Evolutionary conservation across 306 rosid species (phyloP).

Genomic region (Pyrus pyrifolia): DNA sequence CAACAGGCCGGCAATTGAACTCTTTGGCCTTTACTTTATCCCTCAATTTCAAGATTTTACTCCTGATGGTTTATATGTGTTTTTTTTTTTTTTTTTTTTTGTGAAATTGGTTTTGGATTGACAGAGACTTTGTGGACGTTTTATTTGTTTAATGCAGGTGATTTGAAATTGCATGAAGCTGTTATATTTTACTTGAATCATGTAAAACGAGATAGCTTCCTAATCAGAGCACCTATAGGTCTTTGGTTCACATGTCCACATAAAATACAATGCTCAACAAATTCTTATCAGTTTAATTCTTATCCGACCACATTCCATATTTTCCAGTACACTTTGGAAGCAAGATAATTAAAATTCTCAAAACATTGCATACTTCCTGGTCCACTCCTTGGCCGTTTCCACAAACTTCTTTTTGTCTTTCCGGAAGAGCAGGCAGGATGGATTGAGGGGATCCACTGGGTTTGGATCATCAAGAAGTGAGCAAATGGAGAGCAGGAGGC

Average conservation of each 20-base stretch:
- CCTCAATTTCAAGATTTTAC: background rate
- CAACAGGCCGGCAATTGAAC: background rate
- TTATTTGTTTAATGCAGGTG: background rate
- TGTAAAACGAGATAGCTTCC: background rate
- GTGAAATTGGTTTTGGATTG: too few species aligned
- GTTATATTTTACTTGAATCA: background rate
- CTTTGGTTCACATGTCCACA: background rate
- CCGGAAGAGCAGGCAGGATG: slow-evolving; percentile 4
- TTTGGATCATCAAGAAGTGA: slow-evolving; percentile 29
- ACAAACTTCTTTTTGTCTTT: background rate
- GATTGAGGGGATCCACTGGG: slow-evolving; percentile 6
- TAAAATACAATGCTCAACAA: background rate
- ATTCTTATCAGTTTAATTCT: too few species aligned
- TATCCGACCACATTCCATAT: background rate
- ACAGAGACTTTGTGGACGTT: background rate
- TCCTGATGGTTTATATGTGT: background rate
- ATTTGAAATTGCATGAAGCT: slow-evolving; percentile 3
- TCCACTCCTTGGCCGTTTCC: slow-evolving; percentile 28
- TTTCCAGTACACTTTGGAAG: background rate
- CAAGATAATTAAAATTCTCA: background rate
- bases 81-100: too few species aligned
- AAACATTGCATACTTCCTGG: slow-evolving; percentile 10
- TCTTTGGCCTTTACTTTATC: background rate
- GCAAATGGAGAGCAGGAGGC: slow-evolving; percentile 26
- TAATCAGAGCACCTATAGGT: too few species aligned